These are phyloP conservation scores for Medicago lupulina DNA, from an alignment of 306 rosid genomes.

Conservation along the genomic window DNA sequence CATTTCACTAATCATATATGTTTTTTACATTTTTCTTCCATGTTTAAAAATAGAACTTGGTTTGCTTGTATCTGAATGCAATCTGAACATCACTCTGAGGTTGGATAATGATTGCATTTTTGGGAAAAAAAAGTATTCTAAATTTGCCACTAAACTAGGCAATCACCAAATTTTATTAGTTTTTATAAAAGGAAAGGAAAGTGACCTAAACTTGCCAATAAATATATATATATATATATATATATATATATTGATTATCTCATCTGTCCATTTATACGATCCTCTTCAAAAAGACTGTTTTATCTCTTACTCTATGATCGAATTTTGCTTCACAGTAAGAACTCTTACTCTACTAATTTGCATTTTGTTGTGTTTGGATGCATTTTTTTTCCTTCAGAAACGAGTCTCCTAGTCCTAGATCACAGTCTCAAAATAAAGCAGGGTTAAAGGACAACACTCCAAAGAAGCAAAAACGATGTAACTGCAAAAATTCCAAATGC, in stretches of 20 bases:
- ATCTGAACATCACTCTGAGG: slow-evolving; percentile 13
- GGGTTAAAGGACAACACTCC: slow-evolving; percentile 77
- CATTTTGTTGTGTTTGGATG: slow-evolving; percentile 33
- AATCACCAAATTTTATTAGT: slow-evolving; percentile 10
- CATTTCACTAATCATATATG: neutral
- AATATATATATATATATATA: too few relatives aligned
- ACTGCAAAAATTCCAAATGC: slow-evolving; percentile 90
- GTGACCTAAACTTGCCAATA: slow-evolving; percentile 6
- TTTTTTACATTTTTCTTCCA: neutral
- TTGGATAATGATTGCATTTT: slow-evolving; percentile 21
- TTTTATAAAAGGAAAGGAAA: slow-evolving; percentile 14
- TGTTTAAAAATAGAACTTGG: slow-evolving; percentile 1
- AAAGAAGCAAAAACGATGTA: slow-evolving; percentile 88
- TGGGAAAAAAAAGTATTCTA: slow-evolving; percentile 21
- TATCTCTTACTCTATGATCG: slow-evolving; percentile 3
- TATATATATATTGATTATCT: slow-evolving; percentile 22
- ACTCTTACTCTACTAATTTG: slow-evolving; percentile 10
- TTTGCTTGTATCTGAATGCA: slow-evolving; percentile 26
- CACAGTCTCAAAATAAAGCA: slow-evolving; percentile 50
- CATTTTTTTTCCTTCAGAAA: slow-evolving; percentile 57
- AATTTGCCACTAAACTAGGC: slow-evolving; percentile 24
- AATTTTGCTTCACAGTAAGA: slow-evolving; percentile 12
- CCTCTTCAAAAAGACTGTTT: slow-evolving; percentile 14
- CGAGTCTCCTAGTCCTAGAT: slow-evolving; percentile 74
- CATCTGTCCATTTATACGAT: slow-evolving; percentile 14